Evolutionary conservation across 805 yeast species (phyloP), one percentile per base, ranked within the genome.

Genomic region (Kuraishia floccosa): DNA sequence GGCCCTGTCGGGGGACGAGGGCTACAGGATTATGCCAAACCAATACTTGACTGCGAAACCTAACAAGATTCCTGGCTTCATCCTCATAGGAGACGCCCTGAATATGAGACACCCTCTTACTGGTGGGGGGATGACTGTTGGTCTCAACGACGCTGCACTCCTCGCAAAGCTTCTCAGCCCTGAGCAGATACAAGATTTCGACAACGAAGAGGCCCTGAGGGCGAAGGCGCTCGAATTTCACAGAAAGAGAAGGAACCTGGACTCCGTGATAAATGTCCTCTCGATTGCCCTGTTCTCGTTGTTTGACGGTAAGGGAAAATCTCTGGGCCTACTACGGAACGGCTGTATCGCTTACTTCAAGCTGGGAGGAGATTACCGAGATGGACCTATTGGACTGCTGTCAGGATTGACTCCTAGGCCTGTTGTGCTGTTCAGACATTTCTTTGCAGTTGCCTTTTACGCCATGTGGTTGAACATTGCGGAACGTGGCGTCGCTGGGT

Each of bases 71-170:
- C 76, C 75, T 8, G 98, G 98, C 9, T 59, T 85, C 28, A 63
- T 91, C 23, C 66, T 89, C 41, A 50, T 91, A 22, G 98, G 98
- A 30, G 98, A 91, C 52, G 83, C 98, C 2, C 65, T 87, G 43
- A 91, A 91, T 54, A 91, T 91, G 96, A 71, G 98, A 52, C 98
- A 91, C 52, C 98, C 98, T 17, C 68, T 91, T 38, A 91, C 97
- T 1, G 98, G 98, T 32, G 98, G 98, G 40, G 98, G 98, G 38
- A 91, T 91, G 98, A 86, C 97, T 17, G 98, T 91, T 26, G 96
- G 96, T 2, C 61, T 91, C 37, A 82, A 76, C 49, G 98, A 91
- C 54, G 82, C 84, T 4, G 79, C 68, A 1, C 50, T 81, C 21
- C 63, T 86, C 28, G 73, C 82, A 13, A 66, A 69, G 41, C 55